phyloP scores from a whole-genome alignment of 2,329 filamentous ascomycete species.

The Trichoderma atrobrunneum region DNA sequence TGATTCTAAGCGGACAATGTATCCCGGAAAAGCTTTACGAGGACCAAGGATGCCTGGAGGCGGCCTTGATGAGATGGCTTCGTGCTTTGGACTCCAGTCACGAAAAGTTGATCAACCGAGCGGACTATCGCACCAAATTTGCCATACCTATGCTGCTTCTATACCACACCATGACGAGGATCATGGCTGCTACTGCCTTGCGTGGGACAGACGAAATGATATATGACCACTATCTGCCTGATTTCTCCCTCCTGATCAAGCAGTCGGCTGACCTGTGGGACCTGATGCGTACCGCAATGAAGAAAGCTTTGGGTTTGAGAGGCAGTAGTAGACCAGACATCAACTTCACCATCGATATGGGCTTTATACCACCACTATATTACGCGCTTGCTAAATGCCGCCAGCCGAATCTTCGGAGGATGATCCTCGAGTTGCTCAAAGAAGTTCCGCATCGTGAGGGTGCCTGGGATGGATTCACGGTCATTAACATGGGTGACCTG shows the following conservation, averaged over 20 bases:
- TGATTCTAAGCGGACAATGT: background rate
- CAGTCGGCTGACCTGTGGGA: constrained; percentile 5
- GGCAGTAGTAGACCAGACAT: background rate
- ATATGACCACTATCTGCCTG: background rate
- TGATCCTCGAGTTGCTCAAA: constrained; percentile 26
- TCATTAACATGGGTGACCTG: constrained; percentile 21
- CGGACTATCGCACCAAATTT: background rate
- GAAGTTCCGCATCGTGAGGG: constrained; percentile 25
- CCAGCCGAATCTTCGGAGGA: constrained; percentile 28
- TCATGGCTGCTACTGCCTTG: constrained; percentile 15
- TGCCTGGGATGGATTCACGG: constrained; percentile 25
- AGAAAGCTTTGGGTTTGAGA: background rate
- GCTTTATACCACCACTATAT: constrained; percentile 33
- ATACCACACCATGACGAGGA: constrained; percentile 17
- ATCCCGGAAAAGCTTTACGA: background rate
- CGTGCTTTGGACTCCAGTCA: background rate
- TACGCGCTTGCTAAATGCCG: constrained; percentile 35
- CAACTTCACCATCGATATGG: constrained; percentile 27
- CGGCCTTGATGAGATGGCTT: constrained; percentile 1
- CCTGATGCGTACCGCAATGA: background rate
- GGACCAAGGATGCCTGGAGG: background rate
- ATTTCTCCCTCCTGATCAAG: constrained; percentile 7
- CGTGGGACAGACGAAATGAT: constrained; percentile 18
- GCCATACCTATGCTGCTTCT: constrained; percentile 12
- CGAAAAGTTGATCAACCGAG: background rate